Conservation (phyloP, 2,329 filamentous ascomycete species). For the Didymella segeticola region DNA sequence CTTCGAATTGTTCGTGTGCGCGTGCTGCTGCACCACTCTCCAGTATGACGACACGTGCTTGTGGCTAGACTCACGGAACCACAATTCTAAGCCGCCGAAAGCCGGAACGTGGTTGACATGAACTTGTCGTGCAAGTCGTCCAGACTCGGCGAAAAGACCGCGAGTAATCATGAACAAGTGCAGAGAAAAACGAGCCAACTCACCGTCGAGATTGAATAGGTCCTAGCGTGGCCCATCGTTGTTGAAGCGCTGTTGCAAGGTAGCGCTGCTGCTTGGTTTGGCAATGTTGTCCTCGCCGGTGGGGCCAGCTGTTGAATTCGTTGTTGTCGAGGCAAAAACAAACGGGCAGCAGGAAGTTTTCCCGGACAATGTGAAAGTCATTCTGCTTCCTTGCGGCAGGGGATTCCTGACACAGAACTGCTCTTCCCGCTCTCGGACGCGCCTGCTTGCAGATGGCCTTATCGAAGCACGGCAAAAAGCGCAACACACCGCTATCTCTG, state of each 20-base stretch:
- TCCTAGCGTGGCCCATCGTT: constrained; percentile 40
- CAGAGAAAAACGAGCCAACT: constrained; percentile 29
- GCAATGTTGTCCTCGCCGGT: constrained; percentile 9
- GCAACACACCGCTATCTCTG: constrained; percentile 33
- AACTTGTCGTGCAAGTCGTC: constrained; percentile 22
- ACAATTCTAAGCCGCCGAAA: constrained; percentile 32
- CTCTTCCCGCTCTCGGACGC: constrained; percentile 21
- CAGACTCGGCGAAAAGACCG: constrained; percentile 27
- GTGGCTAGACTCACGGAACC: constrained; percentile 21
- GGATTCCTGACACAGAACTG: constrained; percentile 13
- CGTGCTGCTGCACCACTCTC: constrained; percentile 21
- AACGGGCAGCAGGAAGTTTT: constrained; percentile 1
- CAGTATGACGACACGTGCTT: constrained; percentile 34
- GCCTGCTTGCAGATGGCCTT: constrained; percentile 21
- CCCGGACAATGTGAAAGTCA: constrained; percentile 5
- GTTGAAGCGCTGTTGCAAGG: constrained; percentile 11
- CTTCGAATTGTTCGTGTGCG: constrained; percentile 36
- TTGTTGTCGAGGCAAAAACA: background rate
- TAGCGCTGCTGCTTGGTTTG: constrained; percentile 8
- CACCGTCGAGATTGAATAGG: constrained; percentile 48
- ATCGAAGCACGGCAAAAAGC: constrained; percentile 21
- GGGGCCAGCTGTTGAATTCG: constrained; percentile 22
- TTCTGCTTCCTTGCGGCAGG: constrained; percentile 6
- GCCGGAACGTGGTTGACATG: constrained; percentile 35
- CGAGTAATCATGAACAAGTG: constrained; percentile 9